These are phyloP conservation scores for Castanopsis chinensis DNA, from an alignment of 306 rosid species.

Conservation along the genomic window DNA sequence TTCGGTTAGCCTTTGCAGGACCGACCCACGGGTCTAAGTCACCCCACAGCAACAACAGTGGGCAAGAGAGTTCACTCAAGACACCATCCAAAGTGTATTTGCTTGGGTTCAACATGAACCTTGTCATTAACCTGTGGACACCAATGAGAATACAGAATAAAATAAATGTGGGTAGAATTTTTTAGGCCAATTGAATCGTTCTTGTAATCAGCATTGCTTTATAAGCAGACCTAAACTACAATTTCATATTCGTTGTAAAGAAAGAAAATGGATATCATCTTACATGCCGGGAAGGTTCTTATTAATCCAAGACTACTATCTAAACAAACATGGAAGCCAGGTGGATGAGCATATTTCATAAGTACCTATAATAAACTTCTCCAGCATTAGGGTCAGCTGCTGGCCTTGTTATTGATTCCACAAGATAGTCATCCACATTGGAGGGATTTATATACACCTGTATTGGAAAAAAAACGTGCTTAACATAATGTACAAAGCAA, in stretches of 20 bases:
- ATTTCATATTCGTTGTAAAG: neutral
- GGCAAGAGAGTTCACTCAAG: constrained; percentile 71
- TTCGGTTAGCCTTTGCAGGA: constrained; percentile 72
- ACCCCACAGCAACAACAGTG: constrained; percentile 84
- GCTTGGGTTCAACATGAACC: constrained; percentile 79
- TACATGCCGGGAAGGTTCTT: neutral
- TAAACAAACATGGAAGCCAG: neutral
- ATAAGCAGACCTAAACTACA: neutral
- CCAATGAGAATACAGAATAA: neutral
- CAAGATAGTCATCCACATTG: constrained; percentile 93
- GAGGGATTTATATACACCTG: constrained; percentile 74
- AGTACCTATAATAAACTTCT: constrained; percentile 88
- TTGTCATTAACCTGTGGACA: constrained; percentile 73
- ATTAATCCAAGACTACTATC: too few species aligned
- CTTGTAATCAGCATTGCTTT: neutral
- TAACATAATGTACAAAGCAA: constrained; percentile 1
- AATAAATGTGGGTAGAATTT: neutral
- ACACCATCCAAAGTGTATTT: constrained; percentile 71
- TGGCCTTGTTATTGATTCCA: constrained; percentile 80
- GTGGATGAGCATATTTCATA: neutral
- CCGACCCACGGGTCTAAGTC: constrained; percentile 99
- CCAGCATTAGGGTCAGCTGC: constrained; percentile 91
- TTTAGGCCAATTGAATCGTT: neutral
- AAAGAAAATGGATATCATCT: neutral
- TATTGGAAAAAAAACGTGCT: constrained; percentile 16